phyloP scores from a whole-genome alignment of 2,329 filamentous ascomycete species.

The Epichloe sp. region DNA sequence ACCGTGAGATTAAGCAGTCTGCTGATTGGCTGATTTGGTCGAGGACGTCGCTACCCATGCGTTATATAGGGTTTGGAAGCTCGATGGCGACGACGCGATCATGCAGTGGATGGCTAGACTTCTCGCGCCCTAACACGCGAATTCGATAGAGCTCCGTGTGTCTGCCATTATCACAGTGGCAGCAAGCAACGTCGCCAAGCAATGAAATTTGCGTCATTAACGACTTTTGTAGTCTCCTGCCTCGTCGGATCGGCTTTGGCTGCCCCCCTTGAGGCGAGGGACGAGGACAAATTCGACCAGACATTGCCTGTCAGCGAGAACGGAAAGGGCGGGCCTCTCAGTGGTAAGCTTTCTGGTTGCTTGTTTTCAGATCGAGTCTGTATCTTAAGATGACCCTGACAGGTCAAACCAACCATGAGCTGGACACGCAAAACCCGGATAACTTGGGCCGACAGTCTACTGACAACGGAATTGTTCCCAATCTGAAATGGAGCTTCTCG shows the following conservation, averaged over 20 bases:
- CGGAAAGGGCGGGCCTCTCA: slow-evolving; percentile 44
- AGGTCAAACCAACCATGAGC: slow-evolving; percentile 50
- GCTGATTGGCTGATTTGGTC: too few species aligned
- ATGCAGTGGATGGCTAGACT: too few species aligned
- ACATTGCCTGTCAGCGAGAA: slow-evolving; percentile 43
- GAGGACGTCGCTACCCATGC: too few species aligned
- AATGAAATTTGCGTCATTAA: slow-evolving; percentile 7
- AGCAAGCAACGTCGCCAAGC: neutral
- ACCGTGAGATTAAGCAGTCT: too few species aligned
- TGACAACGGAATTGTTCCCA: slow-evolving; percentile 50
- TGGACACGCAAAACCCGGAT: slow-evolving; percentile 51
- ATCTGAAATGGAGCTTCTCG: slow-evolving; percentile 58
- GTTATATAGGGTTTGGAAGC: too few species aligned
- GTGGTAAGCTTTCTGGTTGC: slow-evolving; percentile 29
- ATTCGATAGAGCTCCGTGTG: too few species aligned
- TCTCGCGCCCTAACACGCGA: too few species aligned
- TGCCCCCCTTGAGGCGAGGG: slow-evolving; percentile 12
- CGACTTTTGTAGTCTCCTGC: slow-evolving; percentile 5
- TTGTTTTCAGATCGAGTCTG: slow-evolving; percentile 33
- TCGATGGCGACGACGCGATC: too few species aligned
- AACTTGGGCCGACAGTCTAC: slow-evolving; percentile 49
- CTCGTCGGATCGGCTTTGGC: slow-evolving; percentile 7
- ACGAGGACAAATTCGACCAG: slow-evolving; percentile 26
- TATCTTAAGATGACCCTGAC: neutral
- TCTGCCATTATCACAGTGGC: neutral